These are phyloP conservation scores for Backusella parvicylindrica DNA, from an alignment of 192 early-diverging fungal genomes.

Conservation along the genomic window DNA sequence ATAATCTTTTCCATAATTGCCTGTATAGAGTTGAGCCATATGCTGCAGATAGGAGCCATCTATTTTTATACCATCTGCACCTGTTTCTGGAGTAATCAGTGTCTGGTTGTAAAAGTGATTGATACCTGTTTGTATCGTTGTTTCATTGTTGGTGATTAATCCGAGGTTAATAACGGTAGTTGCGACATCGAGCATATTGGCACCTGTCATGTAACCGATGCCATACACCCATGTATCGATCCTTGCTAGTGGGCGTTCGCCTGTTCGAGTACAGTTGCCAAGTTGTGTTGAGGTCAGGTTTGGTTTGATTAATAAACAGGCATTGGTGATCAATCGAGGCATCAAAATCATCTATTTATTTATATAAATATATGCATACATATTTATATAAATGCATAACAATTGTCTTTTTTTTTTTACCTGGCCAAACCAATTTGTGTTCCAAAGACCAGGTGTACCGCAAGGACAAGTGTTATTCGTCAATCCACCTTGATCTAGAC, in stretches of 20 bases:
- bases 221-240: constrained; percentile 13
- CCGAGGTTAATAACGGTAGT: constrained; percentile 5
- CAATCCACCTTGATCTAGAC: constrained; percentile 21
- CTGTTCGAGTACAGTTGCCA: constrained; percentile 3
- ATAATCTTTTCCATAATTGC: constrained; percentile 29
- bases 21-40: constrained; percentile 12
- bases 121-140: background rate
- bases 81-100: background rate
- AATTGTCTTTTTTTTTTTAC: constrained; percentile 6
- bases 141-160: constrained; percentile 20
- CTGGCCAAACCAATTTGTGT: constrained; percentile 31
- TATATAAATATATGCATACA: background rate
- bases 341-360: constrained; percentile 14
- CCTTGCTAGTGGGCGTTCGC: background rate
- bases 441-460: constrained; percentile 32
- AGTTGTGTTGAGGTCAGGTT: background rate
- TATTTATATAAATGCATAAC: background rate
- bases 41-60: constrained; percentile 31
- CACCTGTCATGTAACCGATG: constrained; percentile 19
- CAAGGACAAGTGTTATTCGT: constrained; percentile 28
- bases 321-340: constrained; percentile 11
- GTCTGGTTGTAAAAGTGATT: constrained; percentile 13
- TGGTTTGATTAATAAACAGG: constrained; percentile 19
- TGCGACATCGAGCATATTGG: constrained; percentile 21
- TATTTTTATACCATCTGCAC: constrained; percentile 20